These are phyloP conservation scores for Tephrocybe sp. DNA, from an alignment of 768 basidiomycete genomes.

Conservation along the genomic window DNA sequence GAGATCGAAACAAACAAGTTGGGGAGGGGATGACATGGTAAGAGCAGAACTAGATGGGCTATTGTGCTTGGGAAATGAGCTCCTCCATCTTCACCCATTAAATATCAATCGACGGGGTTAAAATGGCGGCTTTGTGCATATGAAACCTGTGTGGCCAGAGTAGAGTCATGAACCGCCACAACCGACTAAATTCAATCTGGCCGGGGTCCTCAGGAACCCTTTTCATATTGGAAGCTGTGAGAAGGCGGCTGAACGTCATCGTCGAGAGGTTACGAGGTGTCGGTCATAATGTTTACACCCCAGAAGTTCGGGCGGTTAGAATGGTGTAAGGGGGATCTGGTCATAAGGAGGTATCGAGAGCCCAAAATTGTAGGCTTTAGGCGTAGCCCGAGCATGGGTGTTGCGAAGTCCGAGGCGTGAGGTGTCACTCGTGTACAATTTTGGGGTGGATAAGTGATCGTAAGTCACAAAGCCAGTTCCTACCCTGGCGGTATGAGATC, in stretches of 20 bases:
- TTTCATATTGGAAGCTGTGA: slow-evolving; percentile 10
- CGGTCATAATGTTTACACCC: slow-evolving; percentile 12
- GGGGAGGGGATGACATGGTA: slow-evolving; percentile 16
- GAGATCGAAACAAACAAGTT: slow-evolving; percentile 9
- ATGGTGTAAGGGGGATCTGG: not conserved
- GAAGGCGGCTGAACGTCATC: slow-evolving; percentile 5
- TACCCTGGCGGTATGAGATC: slow-evolving; percentile 7
- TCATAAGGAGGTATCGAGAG: slow-evolving; percentile 7
- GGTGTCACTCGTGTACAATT: slow-evolving; percentile 3
- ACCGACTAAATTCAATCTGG: slow-evolving; percentile 9
- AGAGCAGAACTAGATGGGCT: not conserved
- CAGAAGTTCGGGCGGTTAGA: slow-evolving; percentile 10
- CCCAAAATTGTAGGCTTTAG: slow-evolving; percentile 19
- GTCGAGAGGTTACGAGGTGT: not conserved
- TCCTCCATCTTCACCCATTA: not conserved
- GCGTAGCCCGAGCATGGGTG: slow-evolving; percentile 15
- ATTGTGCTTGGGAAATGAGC: not conserved
- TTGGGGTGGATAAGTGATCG: slow-evolving; percentile 7
- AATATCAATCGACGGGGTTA: slow-evolving; percentile 8
- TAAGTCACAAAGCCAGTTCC: not conserved
- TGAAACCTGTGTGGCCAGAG: slow-evolving; percentile 5
- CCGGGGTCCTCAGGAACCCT: slow-evolving; percentile 9
- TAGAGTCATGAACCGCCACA: slow-evolving; percentile 12
- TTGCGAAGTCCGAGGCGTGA: slow-evolving; percentile 15
- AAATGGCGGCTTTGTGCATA: slow-evolving; percentile 2